Base-by-base conservation (phyloP, 2,329 filamentous ascomycete genomes). In the Thermomyces lanuginosus region DNA sequence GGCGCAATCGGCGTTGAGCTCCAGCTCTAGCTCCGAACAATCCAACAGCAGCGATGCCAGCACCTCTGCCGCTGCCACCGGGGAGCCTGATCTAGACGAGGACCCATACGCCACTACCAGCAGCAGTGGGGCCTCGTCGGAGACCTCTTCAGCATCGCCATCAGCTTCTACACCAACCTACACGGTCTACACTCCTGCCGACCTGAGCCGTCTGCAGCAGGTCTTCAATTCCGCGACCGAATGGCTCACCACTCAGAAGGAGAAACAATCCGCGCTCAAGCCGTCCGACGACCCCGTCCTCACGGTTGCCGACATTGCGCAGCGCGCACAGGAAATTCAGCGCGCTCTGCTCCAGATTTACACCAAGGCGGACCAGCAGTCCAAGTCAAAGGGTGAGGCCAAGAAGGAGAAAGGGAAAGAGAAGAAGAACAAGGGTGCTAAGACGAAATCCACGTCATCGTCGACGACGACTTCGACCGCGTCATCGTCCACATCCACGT, bases 71-170 rank as follows among this genome's bases (percentile, higher is more conserved):
- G 29, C 45, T 3, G 31, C 43, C 26, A 34, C 35, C 21, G 62
- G 60, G 20, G 68, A 71, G 2, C 72, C 80, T 42, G 79, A 72
- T n/a, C 68, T 89, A 1, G 83, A 92, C 36, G 81, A 89, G 27
- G 76, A 81, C 12, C 38, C 54, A 4, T 52, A 55, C 28, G 49
- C 55, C 6, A 49, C 50, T 13, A 49, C 55, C 2, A 42, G 57
- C 3, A 48, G 52, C 6, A 46, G 55, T 4, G 51, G 50, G 5
- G 45, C 46, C 15, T 38, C 42, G 7, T 45, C 48, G 10, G 42
- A 49, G 5, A 46, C 49, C 11, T 38, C 46, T n/a, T 44, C 51
- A 9, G 38, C 42, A 16, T 39, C 44, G 5, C 37, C 49, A 3
- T 38, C 48, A 1, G 41, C 52, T 16, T 41, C 43, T 14, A 48